These are phyloP conservation scores for Cornus controversa DNA, from an alignment of 148 eudicot genomes.

Conservation along the genomic window DNA sequence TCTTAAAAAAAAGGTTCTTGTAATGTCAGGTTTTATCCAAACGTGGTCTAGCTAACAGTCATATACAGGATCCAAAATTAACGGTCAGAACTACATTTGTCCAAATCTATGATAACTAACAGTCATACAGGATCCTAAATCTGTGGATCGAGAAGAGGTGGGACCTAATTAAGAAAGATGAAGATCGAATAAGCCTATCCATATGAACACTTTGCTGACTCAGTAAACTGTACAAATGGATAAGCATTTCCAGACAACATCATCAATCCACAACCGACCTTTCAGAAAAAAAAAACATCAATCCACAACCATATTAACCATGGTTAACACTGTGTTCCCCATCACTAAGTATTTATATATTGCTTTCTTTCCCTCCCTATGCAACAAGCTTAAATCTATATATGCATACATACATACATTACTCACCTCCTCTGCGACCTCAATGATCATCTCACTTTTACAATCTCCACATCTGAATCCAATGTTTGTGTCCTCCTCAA, in stretches of 20 bases:
- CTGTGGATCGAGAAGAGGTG: background rate
- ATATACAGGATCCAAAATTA: background rate
- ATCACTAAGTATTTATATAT: too few relatives aligned
- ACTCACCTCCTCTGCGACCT: background rate
- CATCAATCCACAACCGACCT: background rate
- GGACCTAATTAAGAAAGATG: background rate
- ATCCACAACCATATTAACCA: too few relatives aligned
- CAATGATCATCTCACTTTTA: background rate
- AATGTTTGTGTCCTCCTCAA: background rate
- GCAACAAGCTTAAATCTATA: too few relatives aligned
- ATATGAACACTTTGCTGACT: conserved; percentile 8
- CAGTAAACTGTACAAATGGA: background rate
- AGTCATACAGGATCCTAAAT: conserved; percentile 2
- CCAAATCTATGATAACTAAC: conserved; percentile 7
- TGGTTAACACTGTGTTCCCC: too few relatives aligned
- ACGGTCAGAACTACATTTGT: background rate
- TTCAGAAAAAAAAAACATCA: too few relatives aligned
- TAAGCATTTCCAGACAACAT: background rate
- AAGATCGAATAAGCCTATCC: background rate
- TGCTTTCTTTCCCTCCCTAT: too few relatives aligned
- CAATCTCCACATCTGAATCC: background rate
- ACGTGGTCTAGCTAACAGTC: conserved; percentile 1
- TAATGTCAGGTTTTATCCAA: background rate
- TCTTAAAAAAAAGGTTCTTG: background rate
- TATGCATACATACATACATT: too few relatives aligned